Evolutionary conservation across 2,329 filamentous ascomycete genomes (phyloP).

Genomic region (Exophiala bonariae): DNA sequence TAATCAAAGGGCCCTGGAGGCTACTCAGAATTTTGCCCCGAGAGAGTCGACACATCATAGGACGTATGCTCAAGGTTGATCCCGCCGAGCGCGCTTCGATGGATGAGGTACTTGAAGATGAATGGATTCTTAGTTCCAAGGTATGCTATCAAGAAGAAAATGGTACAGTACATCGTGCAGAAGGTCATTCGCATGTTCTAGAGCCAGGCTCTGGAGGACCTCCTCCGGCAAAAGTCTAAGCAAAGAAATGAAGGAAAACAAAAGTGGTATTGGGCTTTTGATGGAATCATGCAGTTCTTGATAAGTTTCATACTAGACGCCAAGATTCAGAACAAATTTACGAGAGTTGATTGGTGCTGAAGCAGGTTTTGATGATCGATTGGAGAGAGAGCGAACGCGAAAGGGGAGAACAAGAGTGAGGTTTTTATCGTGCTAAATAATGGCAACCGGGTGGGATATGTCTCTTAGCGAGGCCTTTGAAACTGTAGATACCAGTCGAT

Average conservation of each 20-base stretch:
- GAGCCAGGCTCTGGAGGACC: conserved; percentile 58
- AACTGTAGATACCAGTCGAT: conserved; percentile 2
- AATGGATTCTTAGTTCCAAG: conserved; percentile 82
- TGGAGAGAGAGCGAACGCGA: too few species aligned
- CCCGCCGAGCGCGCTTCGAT: conserved; percentile 80
- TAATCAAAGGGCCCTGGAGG: conserved; percentile 90
- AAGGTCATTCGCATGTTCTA: conserved; percentile 80
- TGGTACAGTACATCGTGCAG: conserved; percentile 69
- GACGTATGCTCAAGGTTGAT: conserved; percentile 87
- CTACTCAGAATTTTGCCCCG: conserved; percentile 82
- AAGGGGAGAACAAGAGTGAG: too few species aligned
- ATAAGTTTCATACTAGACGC: too few species aligned
- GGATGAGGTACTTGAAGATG: conserved; percentile 80
- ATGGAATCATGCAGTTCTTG: too few species aligned
- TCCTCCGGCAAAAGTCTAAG: conserved; percentile 26
- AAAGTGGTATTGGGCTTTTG: too few species aligned
- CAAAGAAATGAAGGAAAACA: too few species aligned
- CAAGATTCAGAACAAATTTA: too few species aligned
- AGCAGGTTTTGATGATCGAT: too few species aligned
- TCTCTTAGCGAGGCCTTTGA: background rate
- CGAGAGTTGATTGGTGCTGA: too few species aligned
- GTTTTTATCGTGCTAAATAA: too few species aligned
- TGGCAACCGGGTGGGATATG: too few species aligned
- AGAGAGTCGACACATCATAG: conserved; percentile 86
- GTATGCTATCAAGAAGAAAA: conserved; percentile 79